Percentiles rank a stretch among this genome's conserved stretches.
These are phyloP conservation scores for Fusarium beomiforme DNA, from an alignment of 2,329 filamentous ascomycete species.

Conservation along the genomic window DNA sequence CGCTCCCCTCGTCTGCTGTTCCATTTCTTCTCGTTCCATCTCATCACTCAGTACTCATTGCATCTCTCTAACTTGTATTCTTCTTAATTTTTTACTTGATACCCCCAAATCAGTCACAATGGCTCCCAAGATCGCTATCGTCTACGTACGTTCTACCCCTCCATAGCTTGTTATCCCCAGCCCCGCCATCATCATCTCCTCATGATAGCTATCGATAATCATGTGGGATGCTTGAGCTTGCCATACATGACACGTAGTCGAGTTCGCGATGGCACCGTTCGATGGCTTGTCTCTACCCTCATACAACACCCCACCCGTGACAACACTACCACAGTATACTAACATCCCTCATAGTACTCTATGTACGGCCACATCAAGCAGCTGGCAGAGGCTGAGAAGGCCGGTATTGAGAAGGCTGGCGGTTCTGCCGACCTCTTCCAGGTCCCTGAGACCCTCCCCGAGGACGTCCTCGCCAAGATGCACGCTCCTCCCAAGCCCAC, in stretches of 20 bases:
- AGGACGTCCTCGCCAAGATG: slow-evolving; percentile 91
- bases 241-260: background rate
- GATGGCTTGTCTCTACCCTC: background rate
- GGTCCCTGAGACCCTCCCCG: slow-evolving; percentile 85
- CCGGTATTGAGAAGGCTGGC: slow-evolving; percentile 87
- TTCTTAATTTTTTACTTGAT: slow-evolving; percentile 19
- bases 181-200: slow-evolving; percentile 1
- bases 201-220: slow-evolving; percentile 5
- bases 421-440: slow-evolving; percentile 85
- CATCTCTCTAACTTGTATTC: background rate
- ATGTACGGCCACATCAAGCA: slow-evolving; percentile 91
- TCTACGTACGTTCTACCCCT: slow-evolving; percentile 72
- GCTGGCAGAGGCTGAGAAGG: slow-evolving; percentile 89
- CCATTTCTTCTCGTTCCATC: background rate
- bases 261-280: background rate
- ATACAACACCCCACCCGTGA: background rate
- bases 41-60: background rate
- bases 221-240: background rate
- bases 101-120: slow-evolving; percentile 61
- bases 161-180: background rate
- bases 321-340: background rate
- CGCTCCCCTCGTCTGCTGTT: slow-evolving; percentile 17
- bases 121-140: slow-evolving; percentile 92
- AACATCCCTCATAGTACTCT: slow-evolving; percentile 73
- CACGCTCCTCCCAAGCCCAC: slow-evolving; percentile 81